Evolutionary conservation across 1,284 basidiomycete species (phyloP), one percentile per base, ranked within the genome.

Genomic region (Ceratobasidium sp.): DNA sequence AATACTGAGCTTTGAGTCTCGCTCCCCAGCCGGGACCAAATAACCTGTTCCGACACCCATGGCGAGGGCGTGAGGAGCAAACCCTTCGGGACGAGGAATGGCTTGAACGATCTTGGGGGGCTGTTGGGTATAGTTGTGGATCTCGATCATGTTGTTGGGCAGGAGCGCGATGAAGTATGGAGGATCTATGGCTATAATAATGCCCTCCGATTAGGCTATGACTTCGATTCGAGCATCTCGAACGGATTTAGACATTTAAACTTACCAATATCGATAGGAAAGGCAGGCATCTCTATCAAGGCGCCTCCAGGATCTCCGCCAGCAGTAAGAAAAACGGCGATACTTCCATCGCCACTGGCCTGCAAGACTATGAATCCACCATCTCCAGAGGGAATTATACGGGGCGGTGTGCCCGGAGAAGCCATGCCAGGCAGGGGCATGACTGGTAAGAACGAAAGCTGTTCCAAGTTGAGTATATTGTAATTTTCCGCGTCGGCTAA

Each of bases 221-320:
- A 45, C 42, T 42, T 57, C 65, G 47, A 53, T 70, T 12, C 53
- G 42, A 54, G 29, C 8, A 42, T 35, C 31, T 31, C 13, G 8
- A 22, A n/a, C 6, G 38, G 67, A 50, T 12, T 47, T 22, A 20
- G 6, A 7, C 7, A 7, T 12, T 25, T 1, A 10, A 49, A 45
- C 40, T 75, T 74, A 94, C 93, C 88, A 42, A 95, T 81, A 12
- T 88, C 85, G 43, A 87, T 80, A 0, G 94, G 92, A 79, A 95
- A 88, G 52, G 82, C 84, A 0, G 86, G 82, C 92, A 93, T 96
- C 76, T 94, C 86, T 35, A 96, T 80, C 1, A 94, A 95, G 1
- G 93, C 93, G 50, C 94, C 84, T 8, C 93, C 90, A 12, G 94
- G 93, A 77, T 96, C 93, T 0, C 93, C 94, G 12, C 87, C 85